Percentiles rank a stretch among this genome's conserved stretches.
Conservation (phyloP, 2,329 filamentous ascomycete species). For the Ophiosphaerella narmari region DNA sequence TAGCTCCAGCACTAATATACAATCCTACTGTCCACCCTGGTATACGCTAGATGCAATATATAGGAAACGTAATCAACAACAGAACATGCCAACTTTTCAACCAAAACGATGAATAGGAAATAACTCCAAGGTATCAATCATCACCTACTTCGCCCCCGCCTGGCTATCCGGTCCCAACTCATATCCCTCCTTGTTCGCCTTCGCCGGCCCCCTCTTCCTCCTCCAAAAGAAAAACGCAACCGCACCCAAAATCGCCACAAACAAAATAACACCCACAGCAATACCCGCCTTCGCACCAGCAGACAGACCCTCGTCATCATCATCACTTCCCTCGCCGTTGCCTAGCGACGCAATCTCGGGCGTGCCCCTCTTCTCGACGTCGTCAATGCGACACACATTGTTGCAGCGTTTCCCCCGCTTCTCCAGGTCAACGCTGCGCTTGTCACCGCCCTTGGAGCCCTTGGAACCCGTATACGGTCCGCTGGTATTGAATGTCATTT, state of each 20-base stretch:
- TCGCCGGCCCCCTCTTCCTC: slow-evolving; percentile 1
- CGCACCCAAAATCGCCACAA: slow-evolving; percentile 2
- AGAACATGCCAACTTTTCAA: too few species aligned
- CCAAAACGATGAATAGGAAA: too few species aligned
- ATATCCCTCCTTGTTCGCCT: slow-evolving; percentile 1
- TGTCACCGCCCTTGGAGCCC: slow-evolving; percentile 24
- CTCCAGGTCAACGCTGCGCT: slow-evolving; percentile 14
- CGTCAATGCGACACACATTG: slow-evolving; percentile 46
- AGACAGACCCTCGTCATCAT: slow-evolving; percentile 10
- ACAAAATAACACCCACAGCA: slow-evolving; percentile 7
- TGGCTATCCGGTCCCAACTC: neutral
- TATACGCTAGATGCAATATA: neutral
- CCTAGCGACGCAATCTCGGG: slow-evolving; percentile 39
- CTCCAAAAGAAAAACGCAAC: slow-evolving; percentile 6
- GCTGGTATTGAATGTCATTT: slow-evolving; percentile 59
- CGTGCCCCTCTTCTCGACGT: slow-evolving; percentile 37
- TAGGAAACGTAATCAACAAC: neutral
- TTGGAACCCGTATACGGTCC: slow-evolving; percentile 28
- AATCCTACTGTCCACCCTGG: neutral
- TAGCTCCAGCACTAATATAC: too few species aligned
- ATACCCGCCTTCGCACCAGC: slow-evolving; percentile 11
- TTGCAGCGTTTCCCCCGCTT: slow-evolving; percentile 36
- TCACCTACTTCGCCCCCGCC: neutral
- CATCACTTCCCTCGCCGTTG: slow-evolving; percentile 3
- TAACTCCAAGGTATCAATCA: too few species aligned